A percentile compares a stretch with the other conserved stretches of the same genome.
Evolutionary conservation across 495 filamentous ascomycete genomes (phyloP).

Genomic region (Glonium stellatum): DNA sequence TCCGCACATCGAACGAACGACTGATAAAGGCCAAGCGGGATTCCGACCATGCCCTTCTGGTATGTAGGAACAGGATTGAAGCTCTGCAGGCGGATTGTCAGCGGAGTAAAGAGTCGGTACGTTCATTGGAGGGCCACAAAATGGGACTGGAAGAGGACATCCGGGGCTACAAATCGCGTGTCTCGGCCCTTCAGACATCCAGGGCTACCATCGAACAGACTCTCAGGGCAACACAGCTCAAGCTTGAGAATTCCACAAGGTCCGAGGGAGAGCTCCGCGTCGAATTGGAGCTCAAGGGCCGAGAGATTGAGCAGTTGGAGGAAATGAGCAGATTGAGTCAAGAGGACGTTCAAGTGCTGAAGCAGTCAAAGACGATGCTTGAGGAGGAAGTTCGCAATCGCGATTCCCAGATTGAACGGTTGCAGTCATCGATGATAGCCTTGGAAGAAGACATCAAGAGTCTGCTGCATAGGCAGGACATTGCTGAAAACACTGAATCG

Average conservation of each 20-base stretch:
- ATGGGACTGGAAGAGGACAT: slow-evolving; percentile 18
- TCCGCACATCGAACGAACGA: slow-evolving; percentile 11
- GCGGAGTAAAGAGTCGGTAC: slow-evolving; percentile 13
- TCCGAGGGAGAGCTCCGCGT: slow-evolving; percentile 12
- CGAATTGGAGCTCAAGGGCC: slow-evolving; percentile 13
- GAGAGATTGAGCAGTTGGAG: slow-evolving; percentile 16
- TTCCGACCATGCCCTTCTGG: slow-evolving; percentile 21
- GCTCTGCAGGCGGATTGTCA: slow-evolving; percentile 22
- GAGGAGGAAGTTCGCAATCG: slow-evolving; percentile 8
- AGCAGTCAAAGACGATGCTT: slow-evolving; percentile 4
- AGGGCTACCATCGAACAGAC: slow-evolving; percentile 7
- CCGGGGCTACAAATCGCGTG: slow-evolving; percentile 10
- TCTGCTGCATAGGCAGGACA: background rate
- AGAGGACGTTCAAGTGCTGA: slow-evolving; percentile 5
- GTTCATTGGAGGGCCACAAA: slow-evolving; percentile 7
- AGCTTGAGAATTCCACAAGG: slow-evolving; percentile 10
- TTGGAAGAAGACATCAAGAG: slow-evolving; percentile 13
- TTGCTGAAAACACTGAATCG: slow-evolving; percentile 1
- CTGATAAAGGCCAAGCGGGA: slow-evolving; percentile 21
- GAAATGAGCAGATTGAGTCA: background rate
- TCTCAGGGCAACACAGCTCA: slow-evolving; percentile 8
- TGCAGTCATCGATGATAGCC: slow-evolving; percentile 7
- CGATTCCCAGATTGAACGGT: slow-evolving; percentile 6
- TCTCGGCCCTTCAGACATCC: slow-evolving; percentile 15
- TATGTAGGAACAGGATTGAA: slow-evolving; percentile 17